phyloP scores from a whole-genome alignment of 2,329 filamentous ascomycete genomes.

The Raffaelea albimanens region DNA sequence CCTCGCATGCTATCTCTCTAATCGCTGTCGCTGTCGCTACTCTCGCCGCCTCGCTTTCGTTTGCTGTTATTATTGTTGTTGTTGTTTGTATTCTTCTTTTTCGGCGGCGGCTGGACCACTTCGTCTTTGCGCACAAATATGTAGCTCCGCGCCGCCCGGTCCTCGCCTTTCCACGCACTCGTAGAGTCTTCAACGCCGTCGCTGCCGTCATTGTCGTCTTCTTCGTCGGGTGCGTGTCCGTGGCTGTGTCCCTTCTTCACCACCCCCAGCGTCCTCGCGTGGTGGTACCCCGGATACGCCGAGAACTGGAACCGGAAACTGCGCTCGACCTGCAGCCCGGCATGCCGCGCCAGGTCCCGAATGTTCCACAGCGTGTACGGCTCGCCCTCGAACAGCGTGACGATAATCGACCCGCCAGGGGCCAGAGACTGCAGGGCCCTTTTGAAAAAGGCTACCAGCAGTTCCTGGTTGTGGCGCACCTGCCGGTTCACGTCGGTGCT shows the following conservation, averaged over 20 bases:
- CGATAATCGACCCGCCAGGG: slow-evolving; percentile 54
- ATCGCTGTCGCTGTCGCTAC: slow-evolving; percentile 5
- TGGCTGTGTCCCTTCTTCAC: slow-evolving; percentile 21
- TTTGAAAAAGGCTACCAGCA: slow-evolving; percentile 61
- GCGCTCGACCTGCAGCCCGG: slow-evolving; percentile 57
- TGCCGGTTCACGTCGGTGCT: slow-evolving; percentile 91
- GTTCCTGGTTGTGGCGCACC: slow-evolving; percentile 80
- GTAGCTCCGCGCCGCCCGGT: slow-evolving; percentile 46
- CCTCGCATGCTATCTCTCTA: not conserved
- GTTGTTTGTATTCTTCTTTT: slow-evolving; percentile 19
- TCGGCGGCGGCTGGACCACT: slow-evolving; percentile 17
- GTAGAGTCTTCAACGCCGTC: slow-evolving; percentile 1
- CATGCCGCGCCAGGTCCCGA: slow-evolving; percentile 72
- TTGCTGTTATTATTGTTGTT: slow-evolving; percentile 14
- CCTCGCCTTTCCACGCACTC: slow-evolving; percentile 41
- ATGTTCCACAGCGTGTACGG: slow-evolving; percentile 97
- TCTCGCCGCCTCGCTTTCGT: slow-evolving; percentile 1
- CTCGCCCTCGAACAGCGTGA: slow-evolving; percentile 87
- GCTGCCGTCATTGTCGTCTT: not conserved
- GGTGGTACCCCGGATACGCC: slow-evolving; percentile 64
- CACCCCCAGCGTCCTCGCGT: slow-evolving; percentile 64
- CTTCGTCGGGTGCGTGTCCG: not conserved
- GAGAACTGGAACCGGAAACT: slow-evolving; percentile 60
- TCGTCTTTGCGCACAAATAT: slow-evolving; percentile 54
- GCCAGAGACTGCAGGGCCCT: slow-evolving; percentile 42